Evolutionary conservation across 2,329 filamentous ascomycete species (phyloP).

Genomic region (Pezicula rhizophila): DNA sequence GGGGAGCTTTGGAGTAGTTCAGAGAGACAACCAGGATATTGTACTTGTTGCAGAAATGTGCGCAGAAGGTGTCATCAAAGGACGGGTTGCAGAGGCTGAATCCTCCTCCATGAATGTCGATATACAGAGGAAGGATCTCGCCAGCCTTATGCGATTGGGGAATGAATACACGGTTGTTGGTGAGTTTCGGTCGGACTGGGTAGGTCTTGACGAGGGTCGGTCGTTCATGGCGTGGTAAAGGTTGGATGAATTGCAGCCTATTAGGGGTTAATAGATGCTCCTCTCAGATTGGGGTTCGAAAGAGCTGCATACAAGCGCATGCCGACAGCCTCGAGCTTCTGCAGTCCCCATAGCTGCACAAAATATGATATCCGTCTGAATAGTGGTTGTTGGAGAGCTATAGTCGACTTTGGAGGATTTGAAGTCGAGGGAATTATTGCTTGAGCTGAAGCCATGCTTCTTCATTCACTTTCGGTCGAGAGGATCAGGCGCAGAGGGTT

Average conservation of each 20-base stretch:
- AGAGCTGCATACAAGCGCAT: too few relatives aligned
- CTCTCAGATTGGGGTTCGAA: too few relatives aligned
- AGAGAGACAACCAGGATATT: conserved; percentile 40
- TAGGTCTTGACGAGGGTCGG: conserved; percentile 22
- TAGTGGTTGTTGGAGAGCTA: too few relatives aligned
- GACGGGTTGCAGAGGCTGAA: conserved; percentile 38
- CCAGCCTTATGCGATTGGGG: conserved; percentile 30
- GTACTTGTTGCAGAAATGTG: conserved; percentile 33
- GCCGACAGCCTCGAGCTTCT: too few relatives aligned
- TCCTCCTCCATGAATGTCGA: conserved; percentile 48
- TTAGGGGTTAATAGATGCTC: too few relatives aligned
- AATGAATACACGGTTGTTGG: conserved; percentile 32
- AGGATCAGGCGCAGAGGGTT: too few relatives aligned
- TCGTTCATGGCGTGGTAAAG: background rate
- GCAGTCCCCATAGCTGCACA: too few relatives aligned
- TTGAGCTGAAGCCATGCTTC: too few relatives aligned
- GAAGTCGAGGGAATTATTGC: too few relatives aligned
- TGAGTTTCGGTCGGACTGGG: conserved; percentile 20
- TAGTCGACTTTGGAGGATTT: too few relatives aligned
- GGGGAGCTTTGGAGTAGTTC: conserved; percentile 43
- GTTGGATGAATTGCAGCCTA: background rate
- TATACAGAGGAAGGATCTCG: conserved; percentile 33
- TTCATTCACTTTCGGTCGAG: too few relatives aligned
- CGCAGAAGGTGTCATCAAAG: conserved; percentile 42
- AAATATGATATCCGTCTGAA: too few relatives aligned